Percentiles rank a stretch among this genome's conserved stretches.
These are phyloP conservation scores for Hypocrella siamensis DNA, from an alignment of 2,329 filamentous ascomycete species.

Conservation along the genomic window DNA sequence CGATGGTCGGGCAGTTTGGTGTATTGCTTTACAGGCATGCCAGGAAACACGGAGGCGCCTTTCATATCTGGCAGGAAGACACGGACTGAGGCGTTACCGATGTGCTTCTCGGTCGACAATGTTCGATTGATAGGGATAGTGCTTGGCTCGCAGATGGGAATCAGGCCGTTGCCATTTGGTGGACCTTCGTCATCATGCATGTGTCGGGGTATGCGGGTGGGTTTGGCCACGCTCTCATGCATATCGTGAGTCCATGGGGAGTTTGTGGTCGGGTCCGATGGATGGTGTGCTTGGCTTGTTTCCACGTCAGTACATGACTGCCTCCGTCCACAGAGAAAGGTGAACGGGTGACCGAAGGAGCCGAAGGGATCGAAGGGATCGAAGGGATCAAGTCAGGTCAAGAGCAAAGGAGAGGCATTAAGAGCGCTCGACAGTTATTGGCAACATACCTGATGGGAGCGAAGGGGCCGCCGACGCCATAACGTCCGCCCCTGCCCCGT, in stretches of 20 bases:
- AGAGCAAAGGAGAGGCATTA: too few species aligned
- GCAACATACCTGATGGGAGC: conserved; percentile 47
- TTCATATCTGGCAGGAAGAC: conserved; percentile 67
- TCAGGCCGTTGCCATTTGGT: conserved; percentile 37
- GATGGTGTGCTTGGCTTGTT: conserved; percentile 23
- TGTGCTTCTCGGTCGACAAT: conserved; percentile 68
- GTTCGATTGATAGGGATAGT: conserved; percentile 54
- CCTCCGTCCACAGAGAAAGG: conserved; percentile 1
- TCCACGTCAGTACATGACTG: conserved; percentile 13
- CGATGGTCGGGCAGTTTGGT: conserved; percentile 90
- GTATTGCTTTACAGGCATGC: conserved; percentile 74
- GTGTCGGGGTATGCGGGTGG: conserved; percentile 26
- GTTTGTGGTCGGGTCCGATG: conserved; percentile 48
- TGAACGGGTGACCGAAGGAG: neutral
- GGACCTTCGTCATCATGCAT: conserved; percentile 30
- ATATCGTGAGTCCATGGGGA: conserved; percentile 88
- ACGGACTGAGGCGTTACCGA: conserved; percentile 74
- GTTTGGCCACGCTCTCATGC: conserved; percentile 54
- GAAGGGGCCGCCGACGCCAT: conserved; percentile 41
- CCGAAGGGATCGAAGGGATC: neutral
- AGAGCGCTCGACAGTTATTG: neutral
- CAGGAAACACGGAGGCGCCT: conserved; percentile 53
- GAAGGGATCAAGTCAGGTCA: too few species aligned
- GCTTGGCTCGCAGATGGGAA: conserved; percentile 42
- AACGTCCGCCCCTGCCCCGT: conserved; percentile 44